Conservation (phyloP, 2,329 filamentous ascomycete species). For the Mariannaea sp. region DNA sequence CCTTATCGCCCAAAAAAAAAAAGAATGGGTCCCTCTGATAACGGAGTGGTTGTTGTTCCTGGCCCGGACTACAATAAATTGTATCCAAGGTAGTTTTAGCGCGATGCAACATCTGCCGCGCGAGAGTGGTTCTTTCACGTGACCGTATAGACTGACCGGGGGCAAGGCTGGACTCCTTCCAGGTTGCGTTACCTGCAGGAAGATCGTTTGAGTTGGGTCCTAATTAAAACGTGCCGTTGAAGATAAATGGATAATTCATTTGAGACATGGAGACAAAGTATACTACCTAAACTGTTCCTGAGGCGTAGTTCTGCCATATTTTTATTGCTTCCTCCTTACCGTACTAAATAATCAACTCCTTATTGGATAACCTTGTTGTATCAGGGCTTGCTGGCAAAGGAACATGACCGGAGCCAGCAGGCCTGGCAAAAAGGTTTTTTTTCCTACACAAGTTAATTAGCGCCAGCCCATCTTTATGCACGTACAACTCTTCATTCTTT, state of each 20-base stretch:
- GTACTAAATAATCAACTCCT: too few species aligned
- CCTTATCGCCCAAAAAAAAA: slow-evolving; percentile 38
- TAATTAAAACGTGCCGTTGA: too few species aligned
- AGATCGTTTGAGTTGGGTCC: too few species aligned
- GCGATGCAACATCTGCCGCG: neutral
- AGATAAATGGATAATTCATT: too few species aligned
- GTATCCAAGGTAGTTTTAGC: slow-evolving; percentile 22
- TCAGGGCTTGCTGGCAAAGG: too few species aligned
- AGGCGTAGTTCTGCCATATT: too few species aligned
- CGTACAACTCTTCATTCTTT: slow-evolving; percentile 9
- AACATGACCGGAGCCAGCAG: too few species aligned
- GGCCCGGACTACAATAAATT: neutral
- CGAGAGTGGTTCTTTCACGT: slow-evolving; percentile 2
- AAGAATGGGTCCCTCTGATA: slow-evolving; percentile 27
- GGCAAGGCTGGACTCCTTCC: slow-evolving; percentile 1
- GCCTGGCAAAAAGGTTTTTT: neutral
- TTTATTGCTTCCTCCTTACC: too few species aligned
- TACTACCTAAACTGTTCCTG: too few species aligned
- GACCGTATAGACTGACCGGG: slow-evolving; percentile 1
- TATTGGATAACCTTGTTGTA: too few species aligned
- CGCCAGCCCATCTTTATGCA: slow-evolving; percentile 11
- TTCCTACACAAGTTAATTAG: neutral
- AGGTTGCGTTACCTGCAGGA: neutral
- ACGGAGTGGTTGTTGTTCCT: slow-evolving; percentile 30
- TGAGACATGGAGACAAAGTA: too few species aligned